Conservation (phyloP, 768 basidiomycete genomes). For the Boletus vermiculosoides region DNA sequence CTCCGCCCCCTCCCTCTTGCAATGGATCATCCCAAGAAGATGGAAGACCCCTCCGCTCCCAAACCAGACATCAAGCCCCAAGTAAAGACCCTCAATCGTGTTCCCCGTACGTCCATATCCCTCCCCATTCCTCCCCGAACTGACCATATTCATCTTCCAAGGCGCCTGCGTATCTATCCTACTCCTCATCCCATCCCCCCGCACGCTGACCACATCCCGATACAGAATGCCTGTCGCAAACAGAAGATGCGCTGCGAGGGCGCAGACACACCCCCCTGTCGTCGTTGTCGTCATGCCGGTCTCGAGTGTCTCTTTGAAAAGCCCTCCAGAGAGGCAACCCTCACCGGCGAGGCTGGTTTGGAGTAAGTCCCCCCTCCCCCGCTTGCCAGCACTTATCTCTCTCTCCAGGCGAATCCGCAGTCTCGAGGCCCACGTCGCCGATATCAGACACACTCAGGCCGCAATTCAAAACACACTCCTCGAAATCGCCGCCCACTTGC, state of each 20-base stretch:
- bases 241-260: slow-evolving; percentile 99
- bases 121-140: slow-evolving; percentile 5
- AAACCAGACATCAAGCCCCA: slow-evolving; percentile 73
- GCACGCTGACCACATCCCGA: slow-evolving; percentile 15
- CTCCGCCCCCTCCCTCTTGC: not conserved
- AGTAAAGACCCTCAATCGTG: slow-evolving; percentile 78
- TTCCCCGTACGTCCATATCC: slow-evolving; percentile 63
- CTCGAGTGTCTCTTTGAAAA: slow-evolving; percentile 96
- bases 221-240: slow-evolving; percentile 89
- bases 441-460: slow-evolving; percentile 70
- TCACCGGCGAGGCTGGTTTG: slow-evolving; percentile 85
- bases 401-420: slow-evolving; percentile 79
- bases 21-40: slow-evolving; percentile 49
- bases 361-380: slow-evolving; percentile 55
- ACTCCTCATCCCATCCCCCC: slow-evolving; percentile 12
- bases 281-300: slow-evolving; percentile 85
- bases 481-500: slow-evolving; percentile 78
- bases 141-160: slow-evolving; percentile 31
- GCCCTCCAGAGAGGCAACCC: slow-evolving; percentile 80
- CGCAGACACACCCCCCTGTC: slow-evolving; percentile 95
- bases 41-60: slow-evolving; percentile 44
- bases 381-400: slow-evolving; percentile 13
- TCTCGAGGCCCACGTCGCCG: slow-evolving; percentile 82
- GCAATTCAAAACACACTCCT: slow-evolving; percentile 77
- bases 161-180: slow-evolving; percentile 71